Evolutionary conservation across 1,139 yeast genomes (phyloP).

Genomic region (Geotrichum bryndzae): DNA sequence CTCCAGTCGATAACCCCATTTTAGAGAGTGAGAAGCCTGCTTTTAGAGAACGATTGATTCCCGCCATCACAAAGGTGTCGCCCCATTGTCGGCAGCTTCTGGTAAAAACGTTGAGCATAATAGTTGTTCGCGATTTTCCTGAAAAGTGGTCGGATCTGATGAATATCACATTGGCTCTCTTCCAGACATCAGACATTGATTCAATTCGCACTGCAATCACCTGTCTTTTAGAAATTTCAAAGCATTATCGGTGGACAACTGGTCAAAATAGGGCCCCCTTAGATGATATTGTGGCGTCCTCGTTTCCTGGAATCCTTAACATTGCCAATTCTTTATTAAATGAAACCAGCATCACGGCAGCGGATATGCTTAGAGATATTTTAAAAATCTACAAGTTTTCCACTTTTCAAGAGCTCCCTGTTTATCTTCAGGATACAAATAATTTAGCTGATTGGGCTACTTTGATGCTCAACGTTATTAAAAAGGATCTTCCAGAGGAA

Average conservation of each 20-base stretch:
- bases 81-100: conserved; percentile 49
- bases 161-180: conserved; percentile 49
- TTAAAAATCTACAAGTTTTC: conserved; percentile 77
- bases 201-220: conserved; percentile 69
- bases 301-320: conserved; percentile 62
- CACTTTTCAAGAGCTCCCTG: conserved; percentile 70
- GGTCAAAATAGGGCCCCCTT: conserved; percentile 54
- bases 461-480: conserved; percentile 65
- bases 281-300: conserved; percentile 54
- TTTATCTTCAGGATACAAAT: conserved; percentile 54
- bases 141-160: conserved; percentile 63
- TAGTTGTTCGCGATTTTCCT: conserved; percentile 66
- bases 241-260: conserved; percentile 71
- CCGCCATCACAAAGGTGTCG: conserved; percentile 41
- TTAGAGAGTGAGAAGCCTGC: conserved; percentile 66
- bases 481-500: conserved; percentile 50
- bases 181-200: conserved; percentile 49
- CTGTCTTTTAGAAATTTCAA: conserved; percentile 66
- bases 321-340: conserved; percentile 57
- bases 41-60: conserved; percentile 56
- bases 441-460: conserved; percentile 66
- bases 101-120: conserved; percentile 60
- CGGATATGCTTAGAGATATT: conserved; percentile 72
- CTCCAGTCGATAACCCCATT: conserved; percentile 35
- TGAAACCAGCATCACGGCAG: conserved; percentile 44